A percentile compares a stretch with the other conserved stretches of the same genome.
These are phyloP conservation scores for Ustilago trichophora DNA, from an alignment of 1,284 basidiomycete species.

Conservation along the genomic window DNA sequence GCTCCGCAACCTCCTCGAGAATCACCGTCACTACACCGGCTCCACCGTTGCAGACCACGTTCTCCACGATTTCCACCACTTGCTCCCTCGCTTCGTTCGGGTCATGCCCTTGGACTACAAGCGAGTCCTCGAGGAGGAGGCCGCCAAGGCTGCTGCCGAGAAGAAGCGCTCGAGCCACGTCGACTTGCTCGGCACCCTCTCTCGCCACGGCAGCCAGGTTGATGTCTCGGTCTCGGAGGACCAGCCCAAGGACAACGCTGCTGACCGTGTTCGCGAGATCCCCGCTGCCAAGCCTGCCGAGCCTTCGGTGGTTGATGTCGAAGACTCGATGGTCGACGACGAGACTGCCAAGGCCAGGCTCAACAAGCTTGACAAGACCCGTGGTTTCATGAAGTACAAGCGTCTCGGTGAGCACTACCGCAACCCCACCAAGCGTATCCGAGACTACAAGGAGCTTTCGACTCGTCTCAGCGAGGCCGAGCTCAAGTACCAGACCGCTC, in stretches of 20 bases:
- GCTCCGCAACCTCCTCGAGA: conserved; percentile 64
- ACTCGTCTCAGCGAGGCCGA: conserved; percentile 60
- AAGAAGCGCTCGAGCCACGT: conserved; percentile 65
- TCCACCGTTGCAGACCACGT: conserved; percentile 62
- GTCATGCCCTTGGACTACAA: conserved; percentile 65
- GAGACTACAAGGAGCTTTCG: conserved; percentile 64
- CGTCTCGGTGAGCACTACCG: conserved; percentile 64
- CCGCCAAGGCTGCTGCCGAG: conserved; percentile 62
- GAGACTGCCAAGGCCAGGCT: conserved; percentile 59
- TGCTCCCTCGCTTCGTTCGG: conserved; percentile 62
- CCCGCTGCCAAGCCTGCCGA: conserved; percentile 53
- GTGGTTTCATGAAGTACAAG: conserved; percentile 66
- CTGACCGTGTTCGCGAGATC: conserved; percentile 35
- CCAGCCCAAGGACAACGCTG: conserved; percentile 37
- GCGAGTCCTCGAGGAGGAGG: conserved; percentile 64
- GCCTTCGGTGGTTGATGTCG: conserved; percentile 60
- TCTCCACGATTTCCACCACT: conserved; percentile 62
- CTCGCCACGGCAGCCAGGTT: conserved; percentile 60
- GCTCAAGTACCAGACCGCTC: conserved; percentile 65
- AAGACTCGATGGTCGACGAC: conserved; percentile 65
- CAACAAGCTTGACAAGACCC: conserved; percentile 63
- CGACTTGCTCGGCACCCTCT: conserved; percentile 62
- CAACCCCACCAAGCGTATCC: conserved; percentile 56
- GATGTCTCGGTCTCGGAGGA: conserved; percentile 51
- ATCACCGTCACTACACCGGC: conserved; percentile 64